Evolutionary conservation across 169 alveolate species (phyloP).

Genomic region (Toxoplasma gondii): DNA sequence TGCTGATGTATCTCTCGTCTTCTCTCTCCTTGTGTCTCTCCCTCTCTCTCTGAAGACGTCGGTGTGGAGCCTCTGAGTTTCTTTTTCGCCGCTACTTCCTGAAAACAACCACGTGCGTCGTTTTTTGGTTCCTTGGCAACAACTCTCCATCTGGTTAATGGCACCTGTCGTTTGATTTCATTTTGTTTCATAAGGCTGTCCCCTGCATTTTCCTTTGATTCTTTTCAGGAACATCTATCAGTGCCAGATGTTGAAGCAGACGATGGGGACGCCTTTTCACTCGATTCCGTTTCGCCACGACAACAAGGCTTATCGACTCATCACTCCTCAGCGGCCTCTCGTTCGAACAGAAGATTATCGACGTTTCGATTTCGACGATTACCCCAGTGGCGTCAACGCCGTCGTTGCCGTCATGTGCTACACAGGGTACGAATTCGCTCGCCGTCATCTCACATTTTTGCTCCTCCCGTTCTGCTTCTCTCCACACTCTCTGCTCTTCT

Average conservation of each 20-base stretch:
- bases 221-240: constrained; percentile 92
- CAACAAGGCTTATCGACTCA: constrained; percentile 88
- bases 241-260: constrained; percentile 99
- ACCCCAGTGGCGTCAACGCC: constrained; percentile 99
- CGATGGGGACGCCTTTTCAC: constrained; percentile 99
- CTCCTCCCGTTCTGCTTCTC: background rate
- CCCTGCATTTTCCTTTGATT: background rate
- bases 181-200: too few relatives aligned
- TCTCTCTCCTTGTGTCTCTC: background rate
- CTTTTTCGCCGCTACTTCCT: too few relatives aligned
- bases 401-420: constrained; percentile 99
- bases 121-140: too few relatives aligned
- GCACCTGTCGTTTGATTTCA: too few relatives aligned
- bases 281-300: constrained; percentile 95
- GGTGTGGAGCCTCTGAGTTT: too few relatives aligned
- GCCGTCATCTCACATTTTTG: background rate
- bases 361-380: constrained; percentile 93
- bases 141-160: too few relatives aligned
- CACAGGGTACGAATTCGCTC: constrained; percentile 77
- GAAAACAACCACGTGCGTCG: too few relatives aligned
- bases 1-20: background rate
- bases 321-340: constrained; percentile 98
- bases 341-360: constrained; percentile 95
- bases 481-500: background rate
- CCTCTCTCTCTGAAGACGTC: background rate